Conservation (phyloP, 345 rosid genomes). For the Theobroma cacao region DNA sequence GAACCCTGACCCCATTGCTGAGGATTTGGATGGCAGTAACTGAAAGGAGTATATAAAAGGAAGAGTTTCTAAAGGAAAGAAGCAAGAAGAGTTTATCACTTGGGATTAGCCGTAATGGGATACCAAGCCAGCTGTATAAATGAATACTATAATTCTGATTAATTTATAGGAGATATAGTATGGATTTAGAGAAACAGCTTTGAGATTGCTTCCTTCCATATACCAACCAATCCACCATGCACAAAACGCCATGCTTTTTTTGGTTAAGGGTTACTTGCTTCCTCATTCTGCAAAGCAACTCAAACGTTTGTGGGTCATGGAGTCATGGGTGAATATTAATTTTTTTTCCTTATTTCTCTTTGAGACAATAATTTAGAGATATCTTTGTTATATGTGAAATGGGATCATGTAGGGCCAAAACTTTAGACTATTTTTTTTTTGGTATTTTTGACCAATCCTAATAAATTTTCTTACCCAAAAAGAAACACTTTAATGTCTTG, state of each 20-base stretch:
- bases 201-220: constrained; percentile 8
- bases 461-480: not conserved
- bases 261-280: constrained; percentile 9
- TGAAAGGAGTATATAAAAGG: not conserved
- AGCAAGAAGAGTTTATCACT: not conserved
- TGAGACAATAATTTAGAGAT: not conserved
- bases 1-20: not conserved
- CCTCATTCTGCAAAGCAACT: constrained; percentile 6
- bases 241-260: constrained; percentile 16
- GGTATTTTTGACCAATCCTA: not conserved
- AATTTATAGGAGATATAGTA: not conserved
- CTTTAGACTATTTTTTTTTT: not conserved
- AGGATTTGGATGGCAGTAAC: not conserved
- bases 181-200: not conserved
- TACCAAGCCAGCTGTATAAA: not conserved
- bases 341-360: not conserved
- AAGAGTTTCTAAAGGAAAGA: not conserved
- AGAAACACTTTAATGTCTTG: not conserved
- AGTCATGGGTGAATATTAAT: not conserved
- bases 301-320: not conserved
- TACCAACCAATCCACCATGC: not conserved
- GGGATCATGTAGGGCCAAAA: not conserved
- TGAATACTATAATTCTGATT: not conserved
- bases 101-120: not conserved
- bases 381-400: not conserved